phyloP scores from a whole-genome alignment of 164 flowering plant species.

The Umbilicus rupestris region DNA sequence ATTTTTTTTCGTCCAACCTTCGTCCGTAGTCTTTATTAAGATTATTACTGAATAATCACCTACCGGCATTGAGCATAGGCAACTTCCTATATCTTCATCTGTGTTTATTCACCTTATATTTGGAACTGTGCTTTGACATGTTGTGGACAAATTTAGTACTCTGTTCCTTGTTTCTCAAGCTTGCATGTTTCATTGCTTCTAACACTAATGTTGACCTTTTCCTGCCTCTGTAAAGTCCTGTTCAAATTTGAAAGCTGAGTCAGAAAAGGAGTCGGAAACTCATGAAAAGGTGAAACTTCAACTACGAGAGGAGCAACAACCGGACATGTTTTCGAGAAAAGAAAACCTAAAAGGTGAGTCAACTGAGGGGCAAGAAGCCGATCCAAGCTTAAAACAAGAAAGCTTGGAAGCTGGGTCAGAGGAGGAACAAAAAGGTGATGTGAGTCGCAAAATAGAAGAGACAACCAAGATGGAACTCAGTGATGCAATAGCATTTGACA shows the following conservation, averaged over 20 bases:
- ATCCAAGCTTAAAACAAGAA: conserved; percentile 10
- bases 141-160: background rate
- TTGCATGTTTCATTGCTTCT: background rate
- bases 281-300: background rate
- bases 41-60: background rate
- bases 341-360: conserved; percentile 17
- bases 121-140: background rate
- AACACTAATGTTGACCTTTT: background rate
- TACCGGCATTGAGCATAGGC: background rate
- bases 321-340: background rate
- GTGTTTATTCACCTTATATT: background rate
- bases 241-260: background rate
- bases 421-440: background rate
- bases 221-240: background rate
- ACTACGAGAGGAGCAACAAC: conserved; percentile 6
- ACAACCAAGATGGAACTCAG: conserved; percentile 12
- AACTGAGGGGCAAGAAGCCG: conserved; percentile 19
- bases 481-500: conserved; percentile 3
- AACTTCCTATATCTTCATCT: background rate
- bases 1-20: background rate
- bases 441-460: conserved; percentile 1
- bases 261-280: background rate
- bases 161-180: background rate
- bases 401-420: conserved; percentile 1
- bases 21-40: background rate